Base-by-base conservation (phyloP, 495 filamentous ascomycete genomes). In the Tetracladium setigerum region DNA sequence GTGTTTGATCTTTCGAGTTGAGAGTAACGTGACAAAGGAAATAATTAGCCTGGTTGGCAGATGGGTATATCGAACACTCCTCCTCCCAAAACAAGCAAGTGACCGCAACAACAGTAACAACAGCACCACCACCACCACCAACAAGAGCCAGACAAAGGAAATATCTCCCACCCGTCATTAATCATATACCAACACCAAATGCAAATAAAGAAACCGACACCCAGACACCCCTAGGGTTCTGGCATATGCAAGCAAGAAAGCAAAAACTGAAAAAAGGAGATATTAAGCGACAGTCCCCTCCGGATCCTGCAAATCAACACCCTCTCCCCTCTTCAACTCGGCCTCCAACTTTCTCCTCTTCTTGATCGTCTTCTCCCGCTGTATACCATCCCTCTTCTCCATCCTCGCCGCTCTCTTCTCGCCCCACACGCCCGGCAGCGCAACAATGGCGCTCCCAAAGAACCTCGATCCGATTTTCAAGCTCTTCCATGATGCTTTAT, bases 21-120 rank as follows among this genome's bases (percentile, higher is more conserved):
- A 27, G 7, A 27, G 22, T 7, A 27, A 27, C 3, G 7, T 27
- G 7, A 27, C 22, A 27, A 27, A 27, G 22, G 22, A 27, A 27
- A 27, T 27, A 27, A 27, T 27, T 27, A 27, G 22, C 22, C 22
- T 27, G 22, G 22, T 27, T 27, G 22, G 22, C 22, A 27, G 22
- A 55, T 48, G 1, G 59, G 59, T 31, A 44, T 63, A 40, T 17
- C 11, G 17, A 10, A 24, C 24, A 10, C 14, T 40, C 40, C 24
- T n/a, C 15, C 30, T n/a, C 40, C 15, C 15, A 18, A 22, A 9
- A 18, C 15, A 14, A 10, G 8, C 15, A 37, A 37, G 17, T n/a
- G 15, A 14, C 39, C 4, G 19, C 39, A n/a, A 41, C 18, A 14
- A 9, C 35, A 37, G 9, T 7, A 3, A 18, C 35, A 14, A 37